phyloP scores from a whole-genome alignment of 139 green algal species.

The Deuterostichococcus epilithicus region DNA sequence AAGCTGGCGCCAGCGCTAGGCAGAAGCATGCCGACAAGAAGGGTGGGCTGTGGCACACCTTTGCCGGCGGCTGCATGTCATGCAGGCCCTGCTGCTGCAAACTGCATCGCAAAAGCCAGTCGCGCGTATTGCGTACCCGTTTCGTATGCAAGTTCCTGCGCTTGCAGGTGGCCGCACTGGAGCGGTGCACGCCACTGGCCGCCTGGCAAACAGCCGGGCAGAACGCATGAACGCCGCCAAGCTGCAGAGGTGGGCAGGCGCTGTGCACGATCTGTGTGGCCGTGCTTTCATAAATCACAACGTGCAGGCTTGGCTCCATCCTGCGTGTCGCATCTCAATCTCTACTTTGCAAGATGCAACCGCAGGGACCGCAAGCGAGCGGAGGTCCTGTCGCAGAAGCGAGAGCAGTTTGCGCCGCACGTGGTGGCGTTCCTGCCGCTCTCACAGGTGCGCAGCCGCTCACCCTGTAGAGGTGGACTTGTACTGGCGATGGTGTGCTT shows the following conservation, averaged over 20 bases:
- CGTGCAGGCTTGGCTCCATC: neutral
- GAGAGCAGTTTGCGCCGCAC: constrained; percentile 37
- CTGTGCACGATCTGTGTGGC: neutral
- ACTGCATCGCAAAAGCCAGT: too few relatives aligned
- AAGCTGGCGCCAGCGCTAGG: constrained; percentile 64
- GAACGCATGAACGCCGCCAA: constrained; percentile 56
- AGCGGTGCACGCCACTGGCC: constrained; percentile 11
- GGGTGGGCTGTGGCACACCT: constrained; percentile 18
- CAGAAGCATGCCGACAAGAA: constrained; percentile 61
- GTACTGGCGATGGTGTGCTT: neutral
- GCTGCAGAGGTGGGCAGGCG: constrained; percentile 40
- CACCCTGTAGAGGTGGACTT: neutral
- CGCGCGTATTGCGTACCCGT: too few relatives aligned
- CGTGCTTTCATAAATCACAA: neutral
- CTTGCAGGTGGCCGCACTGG: neutral
- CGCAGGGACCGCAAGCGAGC: constrained; percentile 59
- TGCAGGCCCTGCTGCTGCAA: too few relatives aligned
- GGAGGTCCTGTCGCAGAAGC: constrained; percentile 49
- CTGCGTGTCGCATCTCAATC: neutral
- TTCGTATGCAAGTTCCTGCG: neutral
- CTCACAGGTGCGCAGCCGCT: constrained; percentile 34
- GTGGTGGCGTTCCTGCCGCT: constrained; percentile 72
- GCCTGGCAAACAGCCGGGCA: constrained; percentile 38
- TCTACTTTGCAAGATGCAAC: neutral
- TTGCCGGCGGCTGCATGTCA: neutral